phyloP scores from a whole-genome alignment of 805 yeast species.

The Zygoascus tannicola region DNA sequence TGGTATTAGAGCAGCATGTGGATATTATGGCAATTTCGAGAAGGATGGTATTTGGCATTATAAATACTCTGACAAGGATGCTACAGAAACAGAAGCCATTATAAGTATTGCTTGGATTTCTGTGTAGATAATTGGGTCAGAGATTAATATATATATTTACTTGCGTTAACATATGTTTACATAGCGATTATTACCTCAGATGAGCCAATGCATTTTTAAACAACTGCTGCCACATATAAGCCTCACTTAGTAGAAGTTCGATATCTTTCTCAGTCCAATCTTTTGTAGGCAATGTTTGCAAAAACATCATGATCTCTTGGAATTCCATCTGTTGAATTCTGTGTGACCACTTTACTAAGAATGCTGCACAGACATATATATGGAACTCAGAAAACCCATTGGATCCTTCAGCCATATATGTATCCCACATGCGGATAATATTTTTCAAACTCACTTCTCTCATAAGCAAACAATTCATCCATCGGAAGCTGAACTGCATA shows the following conservation, averaged over 20 bases:
- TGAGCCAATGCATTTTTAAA: conserved; percentile 89
- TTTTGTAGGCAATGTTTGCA: conserved; percentile 83
- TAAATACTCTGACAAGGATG: conserved; percentile 9
- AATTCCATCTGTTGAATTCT: conserved; percentile 78
- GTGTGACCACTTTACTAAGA: conserved; percentile 76
- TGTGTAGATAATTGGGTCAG: conserved; percentile 3
- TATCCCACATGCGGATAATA: conserved; percentile 95
- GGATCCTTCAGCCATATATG: conserved; percentile 52
- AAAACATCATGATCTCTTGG: conserved; percentile 84
- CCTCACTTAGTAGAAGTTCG: conserved; percentile 88
- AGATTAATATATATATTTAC: background rate
- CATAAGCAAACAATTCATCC: conserved; percentile 98
- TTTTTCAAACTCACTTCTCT: conserved; percentile 73
- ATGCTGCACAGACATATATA: conserved; percentile 96
- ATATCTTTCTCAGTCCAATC: conserved; percentile 84
- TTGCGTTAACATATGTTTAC: too few relatives aligned
- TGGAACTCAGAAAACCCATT: conserved; percentile 86
- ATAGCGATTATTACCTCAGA: conserved; percentile 36
- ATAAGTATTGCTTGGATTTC: conserved; percentile 19
- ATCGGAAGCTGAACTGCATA: conserved; percentile 88
- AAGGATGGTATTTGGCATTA: conserved; percentile 22
- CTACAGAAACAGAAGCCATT: conserved; percentile 16
- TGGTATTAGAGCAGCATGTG: conserved; percentile 17
- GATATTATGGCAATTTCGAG: conserved; percentile 19
- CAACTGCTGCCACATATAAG: conserved; percentile 91